Percentiles rank a stretch among this genome's conserved stretches.
Evolutionary conservation across 116 monocot species (phyloP).

Genomic region (Trichopus zeylanicus): DNA sequence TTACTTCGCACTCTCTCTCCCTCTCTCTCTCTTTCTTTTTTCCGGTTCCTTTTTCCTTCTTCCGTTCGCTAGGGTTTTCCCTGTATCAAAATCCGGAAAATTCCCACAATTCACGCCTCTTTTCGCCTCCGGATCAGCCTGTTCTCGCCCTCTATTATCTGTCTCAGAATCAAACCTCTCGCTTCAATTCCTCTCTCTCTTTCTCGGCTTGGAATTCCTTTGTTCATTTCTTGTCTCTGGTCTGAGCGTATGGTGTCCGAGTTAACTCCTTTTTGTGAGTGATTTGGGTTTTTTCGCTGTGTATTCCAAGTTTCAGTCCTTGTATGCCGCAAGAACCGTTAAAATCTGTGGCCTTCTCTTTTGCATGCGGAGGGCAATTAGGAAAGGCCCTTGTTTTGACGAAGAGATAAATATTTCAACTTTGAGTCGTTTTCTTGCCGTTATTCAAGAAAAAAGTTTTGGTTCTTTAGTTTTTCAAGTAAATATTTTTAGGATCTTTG

Average conservation of each 20-base stretch:
- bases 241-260: not conserved
- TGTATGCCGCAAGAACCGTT: not conserved
- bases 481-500: not conserved
- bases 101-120: not conserved
- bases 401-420: too few species aligned
- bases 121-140: not conserved
- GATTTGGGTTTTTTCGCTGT: not conserved
- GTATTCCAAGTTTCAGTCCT: not conserved
- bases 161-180: not conserved
- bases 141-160: not conserved
- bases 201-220: not conserved
- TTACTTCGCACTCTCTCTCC: too few species aligned
- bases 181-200: not conserved
- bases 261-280: not conserved
- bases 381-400: not conserved
- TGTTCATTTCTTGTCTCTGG: not conserved
- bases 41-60: not conserved
- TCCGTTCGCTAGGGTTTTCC: too few species aligned
- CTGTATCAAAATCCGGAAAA: too few species aligned
- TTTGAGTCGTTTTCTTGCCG: not conserved
- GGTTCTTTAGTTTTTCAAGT: not conserved
- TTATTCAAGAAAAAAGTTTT: not conserved
- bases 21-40: conserved; percentile 4
- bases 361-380: not conserved
- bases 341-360: not conserved